A percentile compares a stretch with the other conserved stretches of the same genome.
phyloP scores from a whole-genome alignment of 23 red algal genomes.

The Gracilaria vermiculophylla region DNA sequence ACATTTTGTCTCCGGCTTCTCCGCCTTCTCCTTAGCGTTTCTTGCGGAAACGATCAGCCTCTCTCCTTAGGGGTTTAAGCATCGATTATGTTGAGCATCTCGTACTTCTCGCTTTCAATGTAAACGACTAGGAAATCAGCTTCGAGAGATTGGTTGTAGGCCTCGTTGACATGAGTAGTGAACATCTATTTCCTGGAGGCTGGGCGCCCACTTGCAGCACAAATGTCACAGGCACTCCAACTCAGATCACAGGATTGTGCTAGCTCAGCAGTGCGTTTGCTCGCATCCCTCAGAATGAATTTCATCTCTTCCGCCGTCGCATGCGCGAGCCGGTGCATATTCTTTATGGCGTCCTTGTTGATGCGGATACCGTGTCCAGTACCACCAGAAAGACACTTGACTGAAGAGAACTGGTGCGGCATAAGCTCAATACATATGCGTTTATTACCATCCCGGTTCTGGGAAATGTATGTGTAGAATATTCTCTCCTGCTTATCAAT shows the following conservation, averaged over 20 bases:
- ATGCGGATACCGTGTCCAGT: not conserved
- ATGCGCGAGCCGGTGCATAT: conserved; percentile 20
- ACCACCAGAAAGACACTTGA: not conserved
- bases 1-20: conserved; percentile 29
- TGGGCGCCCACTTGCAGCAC: not conserved
- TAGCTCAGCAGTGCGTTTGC: not conserved
- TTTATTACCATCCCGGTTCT: not conserved
- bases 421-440: not conserved
- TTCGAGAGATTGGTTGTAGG: not conserved
- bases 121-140: not conserved
- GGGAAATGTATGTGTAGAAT: conserved; percentile 9
- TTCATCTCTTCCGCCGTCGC: conserved; percentile 2
- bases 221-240: not conserved
- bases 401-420: not conserved
- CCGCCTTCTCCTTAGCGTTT: not conserved
- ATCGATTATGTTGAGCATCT: not conserved
- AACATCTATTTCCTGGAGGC: not conserved
- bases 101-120: not conserved
- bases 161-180: not conserved
- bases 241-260: not conserved
- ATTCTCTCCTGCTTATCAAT: not conserved
- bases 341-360: not conserved
- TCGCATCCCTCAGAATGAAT: not conserved
- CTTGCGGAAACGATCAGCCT: not conserved
- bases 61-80: not conserved